Evolutionary conservation across 108 stramenopile genomes (phyloP), one percentile per base, ranked within the genome.

Genomic region (Cyclotella atomus): DNA sequence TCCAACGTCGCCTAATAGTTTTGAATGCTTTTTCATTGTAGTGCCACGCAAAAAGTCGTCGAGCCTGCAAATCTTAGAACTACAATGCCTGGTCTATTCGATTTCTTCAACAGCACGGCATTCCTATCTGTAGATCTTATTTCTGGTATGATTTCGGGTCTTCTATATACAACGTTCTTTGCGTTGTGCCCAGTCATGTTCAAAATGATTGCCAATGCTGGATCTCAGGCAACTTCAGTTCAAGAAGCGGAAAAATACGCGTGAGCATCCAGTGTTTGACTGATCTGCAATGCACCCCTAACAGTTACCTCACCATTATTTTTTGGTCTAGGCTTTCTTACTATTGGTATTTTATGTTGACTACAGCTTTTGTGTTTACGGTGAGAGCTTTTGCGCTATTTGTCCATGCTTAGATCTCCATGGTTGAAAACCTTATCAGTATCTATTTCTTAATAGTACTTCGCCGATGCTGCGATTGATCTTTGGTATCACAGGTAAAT

Each of bases 261-360:
- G 0, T 71, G n/a, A n/a, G n/a, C n/a, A n/a, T n/a, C n/a, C n/a
- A n/a, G n/a, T n/a, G n/a, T n/a, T n/a, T n/a, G n/a, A n/a, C n/a
- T n/a, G n/a, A n/a, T n/a, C n/a, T n/a, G n/a, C n/a, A n/a, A n/a
- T n/a, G n/a, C n/a, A n/a, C n/a, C n/a, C n/a, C n/a, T n/a, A n/a
- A n/a, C n/a, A n/a, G n/a, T n/a, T n/a, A n/a, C n/a, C n/a, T n/a
- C n/a, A n/a, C n/a, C n/a, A n/a, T n/a, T n/a, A n/a, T n/a, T n/a
- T n/a, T n/a, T n/a, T n/a, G n/a, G n/a, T n/a, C n/a, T n/a, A n/a
- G n/a, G n/a, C n/a, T 95, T 15, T 47, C 80, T 35, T 96, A 96
- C 71, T 96, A 90, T 60, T 96, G 95, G 95, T 90, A 80, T 71
- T 93, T 96, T 73, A 90, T 91, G 90, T 57, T 92, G 10, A 54